Percentiles rank a stretch among this genome's conserved stretches.
Conservation (phyloP, 805 yeast species). For the Jamesozyma lodderae region DNA sequence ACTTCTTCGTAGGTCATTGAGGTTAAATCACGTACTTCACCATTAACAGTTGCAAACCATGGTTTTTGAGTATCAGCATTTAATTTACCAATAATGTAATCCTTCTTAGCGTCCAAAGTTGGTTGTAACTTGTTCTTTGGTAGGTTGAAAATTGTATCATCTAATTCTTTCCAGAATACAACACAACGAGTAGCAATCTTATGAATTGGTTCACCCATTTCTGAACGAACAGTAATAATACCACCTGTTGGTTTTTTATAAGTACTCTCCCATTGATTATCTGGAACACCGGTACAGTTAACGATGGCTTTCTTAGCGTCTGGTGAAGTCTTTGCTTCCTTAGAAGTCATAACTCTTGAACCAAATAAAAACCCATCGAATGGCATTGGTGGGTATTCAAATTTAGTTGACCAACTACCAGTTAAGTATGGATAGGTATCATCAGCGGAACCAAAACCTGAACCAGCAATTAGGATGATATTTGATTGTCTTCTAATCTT, state of each 20-base stretch:
- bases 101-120: slow-evolving; percentile 74
- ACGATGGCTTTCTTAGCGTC: slow-evolving; percentile 92
- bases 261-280: slow-evolving; percentile 84
- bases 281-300: slow-evolving; percentile 82
- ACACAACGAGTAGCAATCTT: slow-evolving; percentile 98
- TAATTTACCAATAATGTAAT: slow-evolving; percentile 72
- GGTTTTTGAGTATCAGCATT: slow-evolving; percentile 96
- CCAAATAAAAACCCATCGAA: slow-evolving; percentile 96
- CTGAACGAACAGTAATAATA: slow-evolving; percentile 89
- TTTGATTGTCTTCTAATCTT: slow-evolving; percentile 86
- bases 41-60: slow-evolving; percentile 75
- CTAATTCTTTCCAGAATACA: slow-evolving; percentile 93
- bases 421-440: slow-evolving; percentile 97
- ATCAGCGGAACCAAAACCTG: slow-evolving; percentile 95
- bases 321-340: slow-evolving; percentile 89
- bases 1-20: slow-evolving; percentile 95
- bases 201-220: slow-evolving; percentile 99
- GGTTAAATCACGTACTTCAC: slow-evolving; percentile 80
- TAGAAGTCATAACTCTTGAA: slow-evolving; percentile 94
- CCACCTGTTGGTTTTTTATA: slow-evolving; percentile 97
- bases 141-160: slow-evolving; percentile 81
- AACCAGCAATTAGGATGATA: slow-evolving; percentile 89
- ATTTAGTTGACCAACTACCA: slow-evolving; percentile 88
- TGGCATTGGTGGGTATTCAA: slow-evolving; percentile 96
- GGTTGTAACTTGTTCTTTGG: slow-evolving; percentile 84